These are phyloP conservation scores for Neonectria punicea DNA, from an alignment of 2,329 filamentous ascomycete genomes.

Conservation along the genomic window DNA sequence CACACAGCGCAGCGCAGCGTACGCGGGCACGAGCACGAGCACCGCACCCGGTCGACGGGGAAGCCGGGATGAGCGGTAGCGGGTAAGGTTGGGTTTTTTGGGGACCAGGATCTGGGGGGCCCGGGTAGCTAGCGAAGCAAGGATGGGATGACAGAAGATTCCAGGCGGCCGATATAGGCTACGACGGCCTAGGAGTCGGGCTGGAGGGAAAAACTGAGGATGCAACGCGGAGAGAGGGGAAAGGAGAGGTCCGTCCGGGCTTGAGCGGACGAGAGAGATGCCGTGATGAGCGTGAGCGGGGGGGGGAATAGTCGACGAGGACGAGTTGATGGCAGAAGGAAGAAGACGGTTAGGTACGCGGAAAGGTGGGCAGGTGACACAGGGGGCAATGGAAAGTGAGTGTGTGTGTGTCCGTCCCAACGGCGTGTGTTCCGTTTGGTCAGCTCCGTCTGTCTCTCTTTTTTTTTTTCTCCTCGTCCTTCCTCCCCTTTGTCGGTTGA, in stretches of 20 bases:
- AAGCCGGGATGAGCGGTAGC: slow-evolving; percentile 33
- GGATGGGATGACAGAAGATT: slow-evolving; percentile 15
- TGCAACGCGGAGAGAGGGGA: neutral
- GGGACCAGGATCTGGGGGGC: slow-evolving; percentile 29
- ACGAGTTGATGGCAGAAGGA: slow-evolving; percentile 2
- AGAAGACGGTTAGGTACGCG: neutral
- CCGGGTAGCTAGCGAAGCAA: slow-evolving; percentile 3
- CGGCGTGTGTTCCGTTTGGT: slow-evolving; percentile 24
- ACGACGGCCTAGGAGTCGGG: neutral
- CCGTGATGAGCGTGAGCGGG: neutral
- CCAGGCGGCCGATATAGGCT: slow-evolving; percentile 14
- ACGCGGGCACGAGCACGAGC: slow-evolving; percentile 27
- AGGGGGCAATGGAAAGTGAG: slow-evolving; percentile 2
- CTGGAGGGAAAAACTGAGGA: slow-evolving; percentile 3
- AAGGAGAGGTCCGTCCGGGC: neutral
- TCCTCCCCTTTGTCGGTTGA: slow-evolving; percentile 2
- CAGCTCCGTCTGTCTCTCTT: neutral
- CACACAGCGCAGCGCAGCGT: neutral
- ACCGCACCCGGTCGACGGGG: slow-evolving; percentile 39
- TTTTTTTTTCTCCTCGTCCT: neutral
- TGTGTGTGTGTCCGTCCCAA: neutral
- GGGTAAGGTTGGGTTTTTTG: slow-evolving; percentile 29
- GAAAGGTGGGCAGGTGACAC: slow-evolving; percentile 19
- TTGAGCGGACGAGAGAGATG: neutral
- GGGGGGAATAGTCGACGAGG: neutral